Evolutionary conservation across 208 protist species (phyloP), one percentile per base, ranked within the genome.

Genomic region (Naegleria gruberi): DNA sequence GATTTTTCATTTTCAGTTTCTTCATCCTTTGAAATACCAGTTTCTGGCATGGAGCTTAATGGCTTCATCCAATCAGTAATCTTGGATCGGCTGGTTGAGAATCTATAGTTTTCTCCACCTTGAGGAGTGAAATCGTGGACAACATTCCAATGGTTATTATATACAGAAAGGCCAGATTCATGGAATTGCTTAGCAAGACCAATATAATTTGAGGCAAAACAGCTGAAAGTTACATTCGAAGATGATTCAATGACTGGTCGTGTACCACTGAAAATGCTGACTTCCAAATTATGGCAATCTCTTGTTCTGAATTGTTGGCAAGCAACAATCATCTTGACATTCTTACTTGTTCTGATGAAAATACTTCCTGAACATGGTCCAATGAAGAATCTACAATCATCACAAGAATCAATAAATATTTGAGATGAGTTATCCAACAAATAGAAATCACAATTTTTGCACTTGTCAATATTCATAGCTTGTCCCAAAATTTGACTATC

Each of bases 241-340:
- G 89, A 89, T 15, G 74, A 74, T 65, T 90, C 89, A 90, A 90
- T 90, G 30, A 90, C 45, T 51, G 89, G 89, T 87, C 46, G 57
- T 4, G 43, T 89, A 37, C 12, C 7, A 65, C 34, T 44, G 30
- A 45, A 90, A 23, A 90, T 15, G 5, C 19, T 44, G 10, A 97
- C 85, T 34, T 95, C 93, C 17, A 97, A 90, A 91, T 96, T 44
- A 87, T 94, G 94, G 92, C 96, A 97, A 90, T 98, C 96, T 82
- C 96, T 94, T 34, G 94, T 94, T 89, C 96, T 95, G 10, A 98
- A 94, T 93, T 98, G 97, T 93, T 97, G 96, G 92, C 96, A 98
- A 26, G 96, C 96, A 55, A 97, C 95, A 89, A 96, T 94, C 46
- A 98, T 91, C 12, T 92, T 96, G 94, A 97, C 96, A 91, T 96